phyloP scores from a whole-genome alignment of 1,139 yeast genomes.

The Yamadazyma aaseri region DNA sequence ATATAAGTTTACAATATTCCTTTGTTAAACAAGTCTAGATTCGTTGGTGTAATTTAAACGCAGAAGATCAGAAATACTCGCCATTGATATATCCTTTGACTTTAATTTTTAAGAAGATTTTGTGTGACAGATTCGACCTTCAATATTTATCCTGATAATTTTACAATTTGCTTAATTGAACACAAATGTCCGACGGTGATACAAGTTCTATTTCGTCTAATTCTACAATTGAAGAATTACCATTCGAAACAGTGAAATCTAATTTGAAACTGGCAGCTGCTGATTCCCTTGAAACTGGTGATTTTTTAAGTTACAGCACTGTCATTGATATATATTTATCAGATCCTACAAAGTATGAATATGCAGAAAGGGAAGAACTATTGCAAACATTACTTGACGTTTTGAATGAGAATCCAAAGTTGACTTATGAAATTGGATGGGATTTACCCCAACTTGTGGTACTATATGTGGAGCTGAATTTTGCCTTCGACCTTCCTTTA shows the following conservation, averaged over 20 bases:
- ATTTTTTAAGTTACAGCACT: constrained; percentile 71
- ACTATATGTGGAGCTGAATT: constrained; percentile 37
- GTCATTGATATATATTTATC: constrained; percentile 60
- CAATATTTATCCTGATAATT: too few species aligned
- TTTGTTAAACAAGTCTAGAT: too few species aligned
- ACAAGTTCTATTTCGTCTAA: constrained; percentile 20
- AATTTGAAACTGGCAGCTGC: constrained; percentile 33
- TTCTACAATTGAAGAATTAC: constrained; percentile 25
- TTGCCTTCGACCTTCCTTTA: constrained; percentile 19
- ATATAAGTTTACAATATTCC: too few species aligned
- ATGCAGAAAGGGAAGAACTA: constrained; percentile 50
- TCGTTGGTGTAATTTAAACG: too few species aligned
- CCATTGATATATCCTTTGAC: too few species aligned
- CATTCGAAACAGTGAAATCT: constrained; percentile 27
- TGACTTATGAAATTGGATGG: constrained; percentile 79
- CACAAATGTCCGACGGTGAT: constrained; percentile 26
- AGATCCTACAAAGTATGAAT: constrained; percentile 45
- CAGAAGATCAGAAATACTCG: too few species aligned
- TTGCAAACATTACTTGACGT: constrained; percentile 36
- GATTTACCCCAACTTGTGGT: constrained; percentile 71
- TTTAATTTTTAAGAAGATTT: too few species aligned
- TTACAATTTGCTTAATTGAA: too few species aligned
- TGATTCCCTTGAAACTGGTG: constrained; percentile 46
- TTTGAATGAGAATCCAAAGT: constrained; percentile 35
- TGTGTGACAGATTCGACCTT: too few species aligned